Percentiles rank a stretch among this genome's conserved stretches.
These are phyloP conservation scores for Mucuna pruriens DNA, from an alignment of 306 rosid species.

Conservation along the genomic window DNA sequence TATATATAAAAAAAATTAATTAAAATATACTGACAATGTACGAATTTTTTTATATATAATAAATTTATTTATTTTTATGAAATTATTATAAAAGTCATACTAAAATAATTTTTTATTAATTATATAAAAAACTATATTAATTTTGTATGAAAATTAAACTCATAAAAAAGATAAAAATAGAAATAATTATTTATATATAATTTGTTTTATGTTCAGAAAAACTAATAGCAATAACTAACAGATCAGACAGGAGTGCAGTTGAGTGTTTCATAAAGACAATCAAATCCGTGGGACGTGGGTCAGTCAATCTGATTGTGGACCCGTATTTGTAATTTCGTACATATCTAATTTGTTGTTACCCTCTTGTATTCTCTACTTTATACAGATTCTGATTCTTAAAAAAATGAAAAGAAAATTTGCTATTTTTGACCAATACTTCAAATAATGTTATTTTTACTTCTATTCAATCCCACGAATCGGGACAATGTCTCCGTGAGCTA, in stretches of 20 bases:
- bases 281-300: background rate
- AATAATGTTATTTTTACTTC: background rate
- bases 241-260: background rate
- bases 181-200: background rate
- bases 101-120: background rate
- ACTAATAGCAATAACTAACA: background rate
- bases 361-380: background rate
- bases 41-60: no score
- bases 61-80: no score
- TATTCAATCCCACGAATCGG: background rate
- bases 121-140: no score
- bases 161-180: background rate
- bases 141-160: no score
- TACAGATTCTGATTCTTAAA: background rate
- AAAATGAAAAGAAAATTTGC: background rate
- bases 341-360: background rate
- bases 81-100: background rate
- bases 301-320: background rate
- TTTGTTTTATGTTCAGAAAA: background rate
- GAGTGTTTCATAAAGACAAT: background rate
- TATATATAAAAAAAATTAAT: background rate
- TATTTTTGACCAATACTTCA: background rate
- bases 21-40: background rate
- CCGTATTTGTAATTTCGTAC: background rate
- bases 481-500: background rate